Evolutionary conservation across 192 early-diverging fungal species (phyloP), one percentile per base, ranked within the genome.

Genomic region (Rhizophagus prolifer): DNA sequence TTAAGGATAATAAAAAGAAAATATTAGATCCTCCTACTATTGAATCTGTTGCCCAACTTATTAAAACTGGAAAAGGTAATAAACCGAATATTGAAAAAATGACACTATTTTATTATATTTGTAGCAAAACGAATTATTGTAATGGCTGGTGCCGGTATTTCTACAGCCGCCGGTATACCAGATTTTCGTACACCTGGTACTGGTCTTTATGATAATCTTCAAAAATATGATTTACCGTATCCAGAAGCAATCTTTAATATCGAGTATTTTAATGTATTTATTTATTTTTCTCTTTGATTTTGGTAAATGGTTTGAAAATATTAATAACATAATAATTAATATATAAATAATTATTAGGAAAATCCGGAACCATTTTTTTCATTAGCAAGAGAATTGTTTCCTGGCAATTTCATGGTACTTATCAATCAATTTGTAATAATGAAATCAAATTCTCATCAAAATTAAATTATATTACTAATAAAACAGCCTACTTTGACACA

Each of bases 231-330:
- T 30, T 81, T 99, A 54, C 96, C 96, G 4, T 95, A 95, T 80
- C 92, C 97, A 16, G 94, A 99, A 70, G 95, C 96, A 10, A 95
- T 99, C 61, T 99, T 99, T 82, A 89, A 94, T 64, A 95, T 99
- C 23, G 83, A 87, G n/a, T 99, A 94, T 80, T 98, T 97, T 72
- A 83, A 78, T 75, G 88, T 87, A 81, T 36, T 58, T 31, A 10
- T 54, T 54, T 16, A 19, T 25, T 30, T 23, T 72, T 28, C 14
- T n/a, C 21, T 38, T 36, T 36, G 60, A 71, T 34, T 8, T 46
- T 78, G 26, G 19, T 8, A 63, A 59, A 31, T 75, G 8, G 58
- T 77, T 74, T 25, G n/a, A 21, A 23, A 41, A 36, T n/a, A n/a
- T n/a, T n/a, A n/a, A n/a, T n/a, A n/a, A n/a, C n/a, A n/a, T n/a